These are phyloP conservation scores for Boletus barrowsii DNA, from an alignment of 768 basidiomycete species.

Conservation along the genomic window DNA sequence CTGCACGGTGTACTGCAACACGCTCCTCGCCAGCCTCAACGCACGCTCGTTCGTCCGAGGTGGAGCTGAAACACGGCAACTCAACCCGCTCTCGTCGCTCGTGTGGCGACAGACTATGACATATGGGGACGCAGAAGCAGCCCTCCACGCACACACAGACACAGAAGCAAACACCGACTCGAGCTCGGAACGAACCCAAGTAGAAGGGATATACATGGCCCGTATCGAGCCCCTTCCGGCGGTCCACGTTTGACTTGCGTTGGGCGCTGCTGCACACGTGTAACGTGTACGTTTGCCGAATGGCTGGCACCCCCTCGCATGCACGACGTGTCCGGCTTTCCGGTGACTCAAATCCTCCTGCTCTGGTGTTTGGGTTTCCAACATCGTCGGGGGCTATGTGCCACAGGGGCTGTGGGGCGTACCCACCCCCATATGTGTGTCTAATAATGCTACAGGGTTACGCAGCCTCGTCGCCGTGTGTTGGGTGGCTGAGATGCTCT, in stretches of 20 bases:
- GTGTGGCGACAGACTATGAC: slow-evolving; percentile 1
- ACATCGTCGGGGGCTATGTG: no score
- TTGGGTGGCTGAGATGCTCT: neutral
- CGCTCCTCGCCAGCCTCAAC: slow-evolving; percentile 33
- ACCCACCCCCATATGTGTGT: neutral
- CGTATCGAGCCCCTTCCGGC: neutral
- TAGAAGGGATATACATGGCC: neutral
- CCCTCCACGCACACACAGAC: neutral
- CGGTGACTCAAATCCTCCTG: no score
- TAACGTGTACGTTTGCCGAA: neutral
- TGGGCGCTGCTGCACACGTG: neutral
- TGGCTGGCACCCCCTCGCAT: neutral
- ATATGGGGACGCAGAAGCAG: neutral
- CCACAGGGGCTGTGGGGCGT: neutral
- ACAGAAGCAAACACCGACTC: neutral
- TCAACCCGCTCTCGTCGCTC: neutral
- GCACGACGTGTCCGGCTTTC: no score
- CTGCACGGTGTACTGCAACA: slow-evolving; percentile 34
- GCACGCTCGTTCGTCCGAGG: slow-evolving; percentile 18
- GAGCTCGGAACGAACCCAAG: neutral
- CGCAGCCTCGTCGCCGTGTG: neutral
- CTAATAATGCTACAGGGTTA: neutral
- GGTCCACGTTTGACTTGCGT: neutral
- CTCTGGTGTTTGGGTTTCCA: no score
- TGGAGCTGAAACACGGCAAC: neutral